These are phyloP conservation scores for Crotalaria pallida DNA, from an alignment of 306 rosid genomes.

Conservation along the genomic window DNA sequence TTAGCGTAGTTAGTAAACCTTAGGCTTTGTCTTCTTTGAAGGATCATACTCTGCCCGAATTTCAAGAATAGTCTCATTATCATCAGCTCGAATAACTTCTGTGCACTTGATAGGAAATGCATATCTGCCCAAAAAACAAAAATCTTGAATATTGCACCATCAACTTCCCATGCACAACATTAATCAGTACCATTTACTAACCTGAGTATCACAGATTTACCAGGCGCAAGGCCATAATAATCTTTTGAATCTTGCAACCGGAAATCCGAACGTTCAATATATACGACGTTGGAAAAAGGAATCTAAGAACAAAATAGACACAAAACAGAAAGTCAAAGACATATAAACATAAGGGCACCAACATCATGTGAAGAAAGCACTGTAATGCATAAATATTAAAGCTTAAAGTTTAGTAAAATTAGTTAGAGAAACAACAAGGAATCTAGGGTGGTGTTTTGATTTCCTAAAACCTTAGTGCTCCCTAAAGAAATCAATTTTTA, in stretches of 20 bases:
- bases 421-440: background rate
- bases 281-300: conserved; percentile 73
- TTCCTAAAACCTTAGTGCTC: background rate
- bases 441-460: background rate
- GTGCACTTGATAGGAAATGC: conserved; percentile 94
- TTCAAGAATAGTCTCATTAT: conserved; percentile 79
- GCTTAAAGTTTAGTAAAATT: background rate
- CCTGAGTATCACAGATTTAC: conserved; percentile 93
- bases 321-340: conserved; percentile 5
- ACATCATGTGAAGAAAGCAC: background rate
- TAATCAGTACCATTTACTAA: conserved; percentile 21
- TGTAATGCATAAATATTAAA: background rate
- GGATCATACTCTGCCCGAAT: conserved; percentile 86
- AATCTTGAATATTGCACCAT: background rate
- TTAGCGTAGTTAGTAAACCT: conserved; percentile 43
- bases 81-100: conserved; percentile 78
- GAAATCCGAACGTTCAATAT: conserved; percentile 86
- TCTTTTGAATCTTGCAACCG: conserved; percentile 92
- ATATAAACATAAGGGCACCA: background rate
- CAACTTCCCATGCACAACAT: background rate
- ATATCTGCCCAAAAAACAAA: conserved; percentile 47
- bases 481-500: conserved; percentile 6
- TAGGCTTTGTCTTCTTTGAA: conserved; percentile 89
- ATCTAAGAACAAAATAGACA: conserved; percentile 38
- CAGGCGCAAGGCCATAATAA: conserved; percentile 96